Conservation (phyloP, 306 rosid species). For the Lupinus albus region DNA sequence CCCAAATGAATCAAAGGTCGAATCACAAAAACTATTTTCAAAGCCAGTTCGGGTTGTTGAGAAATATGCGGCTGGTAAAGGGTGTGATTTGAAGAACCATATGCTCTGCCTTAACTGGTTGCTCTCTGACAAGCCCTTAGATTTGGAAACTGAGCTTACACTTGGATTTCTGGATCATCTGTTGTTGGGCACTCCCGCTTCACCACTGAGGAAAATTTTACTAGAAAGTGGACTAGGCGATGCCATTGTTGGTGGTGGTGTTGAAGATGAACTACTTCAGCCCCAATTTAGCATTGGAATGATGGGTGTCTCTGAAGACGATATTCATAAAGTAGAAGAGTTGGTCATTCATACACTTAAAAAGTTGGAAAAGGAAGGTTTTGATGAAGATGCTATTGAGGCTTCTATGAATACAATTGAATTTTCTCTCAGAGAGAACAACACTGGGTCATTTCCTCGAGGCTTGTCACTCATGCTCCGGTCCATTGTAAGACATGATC, state of each 20-base stretch:
- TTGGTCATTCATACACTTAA: conserved; percentile 61
- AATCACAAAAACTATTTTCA: conserved; percentile 74
- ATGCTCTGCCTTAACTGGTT: conserved; percentile 94
- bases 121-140: conserved; percentile 90
- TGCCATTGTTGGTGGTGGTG: conserved; percentile 95
- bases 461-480: conserved; percentile 96
- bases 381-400: conserved; percentile 85
- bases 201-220: conserved; percentile 89
- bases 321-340: conserved; percentile 86
- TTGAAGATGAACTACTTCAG: conserved; percentile 96
- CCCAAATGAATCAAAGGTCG: conserved; percentile 73
- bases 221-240: conserved; percentile 97
- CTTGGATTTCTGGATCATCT: conserved; percentile 96
- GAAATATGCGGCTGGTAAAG: conserved; percentile 91
- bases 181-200: conserved; percentile 97
- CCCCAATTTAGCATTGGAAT: conserved; percentile 95
- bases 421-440: conserved; percentile 95
- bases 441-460: conserved; percentile 93
- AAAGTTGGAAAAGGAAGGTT: conserved; percentile 85
- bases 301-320: conserved; percentile 86
- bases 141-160: conserved; percentile 71
- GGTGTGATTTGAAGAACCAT: conserved; percentile 79
- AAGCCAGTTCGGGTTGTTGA: conserved; percentile 78
- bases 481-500: conserved; percentile 71
- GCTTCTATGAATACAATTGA: conserved; percentile 99